phyloP scores from a whole-genome alignment of 192 early-diverging fungal species.

The Backusella psychrophila region DNA sequence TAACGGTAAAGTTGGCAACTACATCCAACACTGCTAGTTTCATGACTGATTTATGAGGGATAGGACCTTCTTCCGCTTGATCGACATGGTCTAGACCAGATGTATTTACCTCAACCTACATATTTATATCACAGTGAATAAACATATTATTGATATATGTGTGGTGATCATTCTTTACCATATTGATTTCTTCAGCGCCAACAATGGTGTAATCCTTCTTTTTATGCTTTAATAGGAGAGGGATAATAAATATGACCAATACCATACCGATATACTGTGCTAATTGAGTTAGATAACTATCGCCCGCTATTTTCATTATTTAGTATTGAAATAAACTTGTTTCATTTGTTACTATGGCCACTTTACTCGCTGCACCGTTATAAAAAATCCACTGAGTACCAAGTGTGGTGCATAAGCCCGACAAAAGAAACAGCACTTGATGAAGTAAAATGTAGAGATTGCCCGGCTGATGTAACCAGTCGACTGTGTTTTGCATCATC shows the following conservation, averaged over 20 bases:
- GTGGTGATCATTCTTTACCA: not conserved
- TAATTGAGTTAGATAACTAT: slow-evolving; percentile 31
- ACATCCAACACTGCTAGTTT: slow-evolving; percentile 47
- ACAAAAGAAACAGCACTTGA: slow-evolving; percentile 46
- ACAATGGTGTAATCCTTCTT: slow-evolving; percentile 17
- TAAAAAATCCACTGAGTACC: slow-evolving; percentile 57
- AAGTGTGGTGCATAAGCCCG: slow-evolving; percentile 53
- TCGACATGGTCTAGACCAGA: slow-evolving; percentile 20
- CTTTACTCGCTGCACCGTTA: slow-evolving; percentile 58
- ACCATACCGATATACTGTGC: slow-evolving; percentile 40
- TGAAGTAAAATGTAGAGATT: slow-evolving; percentile 28
- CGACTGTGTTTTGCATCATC: not conserved
- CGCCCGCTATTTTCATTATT: slow-evolving; percentile 21
- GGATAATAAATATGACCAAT: slow-evolving; percentile 38
- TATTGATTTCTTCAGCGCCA: slow-evolving; percentile 3
- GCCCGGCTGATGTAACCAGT: not conserved
- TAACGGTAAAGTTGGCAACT: slow-evolving; percentile 52
- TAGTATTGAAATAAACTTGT: not conserved
- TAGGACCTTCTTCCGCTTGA: slow-evolving; percentile 23
- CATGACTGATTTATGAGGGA: slow-evolving; percentile 31
- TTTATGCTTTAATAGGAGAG: slow-evolving; percentile 17
- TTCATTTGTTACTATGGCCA: not conserved
- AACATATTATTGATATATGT: not conserved
- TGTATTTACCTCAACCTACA: slow-evolving; percentile 22
- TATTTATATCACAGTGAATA: too few relatives aligned